These are phyloP conservation scores for Trichoderma asperellum DNA, from an alignment of 2,329 filamentous ascomycete genomes.

Conservation along the genomic window DNA sequence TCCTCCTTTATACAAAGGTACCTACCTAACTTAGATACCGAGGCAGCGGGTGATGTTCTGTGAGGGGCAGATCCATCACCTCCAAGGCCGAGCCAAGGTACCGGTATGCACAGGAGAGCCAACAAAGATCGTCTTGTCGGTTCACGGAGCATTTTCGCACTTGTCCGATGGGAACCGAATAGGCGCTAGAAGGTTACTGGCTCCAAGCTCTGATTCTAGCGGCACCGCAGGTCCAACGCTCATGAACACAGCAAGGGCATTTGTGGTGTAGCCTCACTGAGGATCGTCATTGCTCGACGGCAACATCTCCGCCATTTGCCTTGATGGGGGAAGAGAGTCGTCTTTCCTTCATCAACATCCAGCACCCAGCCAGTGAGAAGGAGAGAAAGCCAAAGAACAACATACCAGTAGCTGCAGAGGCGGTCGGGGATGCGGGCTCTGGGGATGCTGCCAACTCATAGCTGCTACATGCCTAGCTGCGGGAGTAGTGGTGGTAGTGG, in stretches of 20 bases:
- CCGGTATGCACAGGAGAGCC: not conserved
- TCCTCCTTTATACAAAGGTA: not conserved
- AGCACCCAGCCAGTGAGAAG: not conserved
- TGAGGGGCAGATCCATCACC: not conserved
- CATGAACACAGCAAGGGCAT: not conserved
- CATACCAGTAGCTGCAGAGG: not conserved
- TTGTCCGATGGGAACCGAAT: not conserved
- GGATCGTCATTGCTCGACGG: slow-evolving; percentile 1
- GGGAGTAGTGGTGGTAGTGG: too few species aligned
- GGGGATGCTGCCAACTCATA: slow-evolving; percentile 19
- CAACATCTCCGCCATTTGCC: not conserved
- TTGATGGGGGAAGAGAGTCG: not conserved
- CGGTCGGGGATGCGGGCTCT: slow-evolving; percentile 11
- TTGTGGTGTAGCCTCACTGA: not conserved
- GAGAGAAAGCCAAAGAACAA: not conserved
- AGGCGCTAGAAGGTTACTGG: not conserved
- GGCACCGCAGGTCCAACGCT: not conserved
- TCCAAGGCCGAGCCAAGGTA: not conserved
- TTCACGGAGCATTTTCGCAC: not conserved
- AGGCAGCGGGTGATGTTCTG: not conserved
- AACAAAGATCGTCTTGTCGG: not conserved
- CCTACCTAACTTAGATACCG: not conserved
- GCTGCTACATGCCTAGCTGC: not conserved
- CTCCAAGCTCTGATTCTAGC: not conserved
- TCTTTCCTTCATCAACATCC: not conserved